A percentile compares a stretch with the other conserved stretches of the same genome.
Evolutionary conservation across 2,329 filamentous ascomycete genomes (phyloP).

Genomic region (Diaporthe capsici): DNA sequence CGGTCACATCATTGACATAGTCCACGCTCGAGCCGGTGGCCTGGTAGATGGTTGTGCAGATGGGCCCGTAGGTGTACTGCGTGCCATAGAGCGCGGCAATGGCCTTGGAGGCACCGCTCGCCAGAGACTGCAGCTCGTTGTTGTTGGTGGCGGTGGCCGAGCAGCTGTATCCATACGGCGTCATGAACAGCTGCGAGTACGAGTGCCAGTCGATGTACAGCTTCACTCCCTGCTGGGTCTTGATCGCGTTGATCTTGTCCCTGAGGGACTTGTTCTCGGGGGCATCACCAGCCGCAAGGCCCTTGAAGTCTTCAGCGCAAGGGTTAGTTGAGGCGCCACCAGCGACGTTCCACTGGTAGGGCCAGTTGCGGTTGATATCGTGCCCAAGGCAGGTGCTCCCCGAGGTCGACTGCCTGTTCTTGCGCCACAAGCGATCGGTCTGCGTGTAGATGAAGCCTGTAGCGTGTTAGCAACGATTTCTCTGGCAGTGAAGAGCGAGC

Average conservation of each 20-base stretch:
- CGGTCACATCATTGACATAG: slow-evolving; percentile 58
- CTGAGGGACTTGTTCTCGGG: slow-evolving; percentile 61
- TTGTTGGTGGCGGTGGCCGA: slow-evolving; percentile 60
- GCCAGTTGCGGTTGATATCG: slow-evolving; percentile 71
- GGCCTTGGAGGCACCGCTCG: slow-evolving; percentile 62
- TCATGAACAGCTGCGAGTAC: slow-evolving; percentile 64
- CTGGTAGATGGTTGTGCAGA: slow-evolving; percentile 72
- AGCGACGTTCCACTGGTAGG: slow-evolving; percentile 63
- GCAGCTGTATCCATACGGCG: slow-evolving; percentile 73
- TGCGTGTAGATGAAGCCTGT: slow-evolving; percentile 72
- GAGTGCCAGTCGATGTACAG: slow-evolving; percentile 61
- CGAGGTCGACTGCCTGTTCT: slow-evolving; percentile 64
- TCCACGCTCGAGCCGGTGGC: slow-evolving; percentile 63
- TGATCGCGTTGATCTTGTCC: slow-evolving; percentile 54
- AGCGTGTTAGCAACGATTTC: not conserved
- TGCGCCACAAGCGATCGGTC: slow-evolving; percentile 73
- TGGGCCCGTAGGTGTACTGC: slow-evolving; percentile 61
- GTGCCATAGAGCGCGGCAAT: slow-evolving; percentile 60
- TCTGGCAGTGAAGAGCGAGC: not conserved
- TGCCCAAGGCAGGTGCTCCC: slow-evolving; percentile 60
- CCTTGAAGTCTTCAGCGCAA: slow-evolving; percentile 65
- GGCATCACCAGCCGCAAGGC: slow-evolving; percentile 58
- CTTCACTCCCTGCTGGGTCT: slow-evolving; percentile 49
- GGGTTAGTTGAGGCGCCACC: slow-evolving; percentile 67
- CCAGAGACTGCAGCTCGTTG: slow-evolving; percentile 63